Evolutionary conservation across 345 rosid species (phyloP), one percentile per base, ranked within the genome.

Genomic region (Bruguiera sexangula): DNA sequence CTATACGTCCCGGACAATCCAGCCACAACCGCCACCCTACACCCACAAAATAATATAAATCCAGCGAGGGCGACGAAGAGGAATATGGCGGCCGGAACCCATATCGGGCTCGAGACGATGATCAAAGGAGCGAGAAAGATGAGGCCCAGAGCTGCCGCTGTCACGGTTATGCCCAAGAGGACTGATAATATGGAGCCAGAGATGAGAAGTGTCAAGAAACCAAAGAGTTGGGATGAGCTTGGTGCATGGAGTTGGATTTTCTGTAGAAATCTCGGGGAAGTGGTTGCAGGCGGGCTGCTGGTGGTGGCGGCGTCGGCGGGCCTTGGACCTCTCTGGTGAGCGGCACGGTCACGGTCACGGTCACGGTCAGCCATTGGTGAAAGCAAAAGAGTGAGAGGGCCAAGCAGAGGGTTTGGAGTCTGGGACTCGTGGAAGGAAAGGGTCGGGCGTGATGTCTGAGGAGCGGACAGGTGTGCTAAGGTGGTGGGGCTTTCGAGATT

Each of bases 31-130:
- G 81, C 83, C 1, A 85, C 73, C 9, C 83, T 73, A 63, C 80
- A 81, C 6, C 93, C 97, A 13, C 85, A 84, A 8, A 86, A 21
- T 3, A 81, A 79, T 67, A 89, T 66, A 63, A 85, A 65, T 31
- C 85, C 87, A 2, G 87, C 84, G 0, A 68, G 34, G 18, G 72
- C 27, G 2, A 83, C 8, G 71, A 85, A 75, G 27, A 88, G 63
- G 64, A 84, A 58, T 15, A 77, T 20, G 65, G 65, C 81, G 0
- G 80, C 54, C 0, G 99, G 96, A 24, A 92, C 52, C 92, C 98
- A 94, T 15, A 89, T 73, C 18, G 97, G 97, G 84, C 95, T 86
- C 9, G 85, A 78, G 58, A 94, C 6, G 46, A 94, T 66, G 61
- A 89, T 75, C 71, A 91, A 24, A 7, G 97, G 96, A 58, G 88